Evolutionary conservation across 306 rosid species (phyloP), one percentile per base, ranked within the genome.

Genomic region (Luffa acutangula): DNA sequence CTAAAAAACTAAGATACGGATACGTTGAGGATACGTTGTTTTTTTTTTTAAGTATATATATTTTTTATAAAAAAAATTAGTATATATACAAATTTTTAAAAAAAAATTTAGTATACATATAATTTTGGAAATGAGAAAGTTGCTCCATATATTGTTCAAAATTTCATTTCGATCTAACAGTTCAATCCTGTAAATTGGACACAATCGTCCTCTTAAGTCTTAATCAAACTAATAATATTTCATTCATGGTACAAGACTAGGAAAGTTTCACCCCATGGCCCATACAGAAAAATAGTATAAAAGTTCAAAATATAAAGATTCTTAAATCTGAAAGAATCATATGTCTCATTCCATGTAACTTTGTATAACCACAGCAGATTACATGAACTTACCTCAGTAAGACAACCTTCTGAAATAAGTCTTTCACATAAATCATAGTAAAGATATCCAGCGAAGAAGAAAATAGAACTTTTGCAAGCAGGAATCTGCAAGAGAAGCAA

Each of bases 351-450:
- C 20, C 48, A 37, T 39, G 56, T 5, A 42, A 39, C 76, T 20
- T 25, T n/a, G 12, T 71, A 7, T 15, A 43, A 20, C n/a, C 76
- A 42, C 25, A 71, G 56, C 9, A 71, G 39, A 45, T 69, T 37
- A 43, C 11, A 73, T 45, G 20, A 9, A 45, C 80, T 2, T 84
- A 89, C 98, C 93, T 92, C 92, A 75, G 82, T 73, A 79, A 92
- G 76, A 72, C 81, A 84, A 71, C 98, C 98, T 81, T 86, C 87
- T 77, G 92, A 90, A 81, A 87, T 73, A 41, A 90, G 91, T 63
- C 90, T 86, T 75, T 87, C 89, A 77, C 92, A 82, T 82, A 94
- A 80, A 83, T 92, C 97, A 85, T 87, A 84, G 82, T 88, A 94
- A 60, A 94, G 93, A 85, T 82, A 81, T 64, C 93, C 95, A 73